These are phyloP conservation scores for Aspergillus pseudonomiae DNA, from an alignment of 2,329 filamentous ascomycete species.

Conservation along the genomic window DNA sequence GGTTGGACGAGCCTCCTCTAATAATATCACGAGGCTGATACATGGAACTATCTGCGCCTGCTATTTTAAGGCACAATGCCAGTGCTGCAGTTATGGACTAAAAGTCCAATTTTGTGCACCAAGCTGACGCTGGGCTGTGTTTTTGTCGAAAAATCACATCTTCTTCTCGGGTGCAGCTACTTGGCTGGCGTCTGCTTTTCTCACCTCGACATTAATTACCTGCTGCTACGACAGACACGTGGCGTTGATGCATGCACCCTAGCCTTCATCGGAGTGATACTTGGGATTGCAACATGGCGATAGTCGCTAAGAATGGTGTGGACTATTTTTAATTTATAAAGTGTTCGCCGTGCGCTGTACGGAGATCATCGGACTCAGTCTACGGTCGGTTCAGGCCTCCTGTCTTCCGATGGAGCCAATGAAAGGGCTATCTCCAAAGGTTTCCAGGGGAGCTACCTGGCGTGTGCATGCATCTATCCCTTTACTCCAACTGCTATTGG, in stretches of 20 bases:
- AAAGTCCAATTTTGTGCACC: constrained; percentile 47
- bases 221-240: constrained; percentile 37
- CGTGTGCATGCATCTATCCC: neutral
- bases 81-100: constrained; percentile 47
- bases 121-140: constrained; percentile 38
- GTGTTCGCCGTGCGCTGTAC: neutral
- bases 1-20: constrained; percentile 40
- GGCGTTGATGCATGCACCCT: constrained; percentile 38
- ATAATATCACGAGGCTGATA: constrained; percentile 47
- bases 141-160: neutral
- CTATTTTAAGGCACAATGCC: constrained; percentile 39
- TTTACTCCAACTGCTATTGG: neutral
- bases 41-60: constrained; percentile 47
- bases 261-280: constrained; percentile 27
- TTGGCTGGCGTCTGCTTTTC: constrained; percentile 43
- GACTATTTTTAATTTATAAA: neutral
- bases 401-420: neutral
- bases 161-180: neutral
- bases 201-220: constrained; percentile 44
- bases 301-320: neutral
- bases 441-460: neutral
- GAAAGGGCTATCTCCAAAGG: neutral
- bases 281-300: constrained; percentile 12
- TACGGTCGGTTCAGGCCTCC: neutral
- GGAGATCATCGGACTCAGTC: neutral